Base-by-base conservation (phyloP, 2,329 filamentous ascomycete genomes). In the Fusarium sp. region DNA sequence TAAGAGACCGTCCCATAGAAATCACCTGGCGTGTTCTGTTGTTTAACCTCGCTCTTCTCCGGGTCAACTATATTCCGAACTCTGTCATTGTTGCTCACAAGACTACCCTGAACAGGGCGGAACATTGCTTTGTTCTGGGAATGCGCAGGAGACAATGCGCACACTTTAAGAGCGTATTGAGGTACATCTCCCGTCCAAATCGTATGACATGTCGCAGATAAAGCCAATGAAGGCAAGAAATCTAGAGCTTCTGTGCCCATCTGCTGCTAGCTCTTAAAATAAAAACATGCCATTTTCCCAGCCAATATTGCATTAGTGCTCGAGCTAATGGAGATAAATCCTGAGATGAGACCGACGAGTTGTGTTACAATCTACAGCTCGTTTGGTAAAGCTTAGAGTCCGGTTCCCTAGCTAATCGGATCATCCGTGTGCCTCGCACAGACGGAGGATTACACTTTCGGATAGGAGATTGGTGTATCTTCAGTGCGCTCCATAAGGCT, bases 111-210 rank as follows among this genome's bases (percentile, higher is more conserved):
- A n/a, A 37, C 18, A 37, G 9, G 3, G 6, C 34, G 7, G 2
- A 37, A 4, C 18, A 37, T n/a, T n/a, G 1, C 10, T 12, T 12
- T 12, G 34, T 12, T n/a, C 18, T 4, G n/a, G 2, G 16, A 0
- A 7, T 37, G 3, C 3, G 0, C 6, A n/a, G 2, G 2, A 3
- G 2, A 12, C 34, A 12, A 12, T 37, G 0, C 0, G 18, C 10
- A n/a, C 18, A 37, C 34, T n/a, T n/a, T 4, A 11, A n/a, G 18
- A 7, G 2, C 7, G 1, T 37, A 18, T n/a, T 9, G 7, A 37
- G n/a, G 34, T 11, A 37, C 5, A n/a, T 37, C 34, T 37, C 16
- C 3, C 16, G 16, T n/a, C 0, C 0, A 11, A 37, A 11, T n/a
- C 18, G 18, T 37, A n/a, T n/a, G 10, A 12, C 10, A n/a, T n/a